Base-by-base conservation (phyloP, 140 eudicot genomes). In the Ambrosia hybrid region DNA sequence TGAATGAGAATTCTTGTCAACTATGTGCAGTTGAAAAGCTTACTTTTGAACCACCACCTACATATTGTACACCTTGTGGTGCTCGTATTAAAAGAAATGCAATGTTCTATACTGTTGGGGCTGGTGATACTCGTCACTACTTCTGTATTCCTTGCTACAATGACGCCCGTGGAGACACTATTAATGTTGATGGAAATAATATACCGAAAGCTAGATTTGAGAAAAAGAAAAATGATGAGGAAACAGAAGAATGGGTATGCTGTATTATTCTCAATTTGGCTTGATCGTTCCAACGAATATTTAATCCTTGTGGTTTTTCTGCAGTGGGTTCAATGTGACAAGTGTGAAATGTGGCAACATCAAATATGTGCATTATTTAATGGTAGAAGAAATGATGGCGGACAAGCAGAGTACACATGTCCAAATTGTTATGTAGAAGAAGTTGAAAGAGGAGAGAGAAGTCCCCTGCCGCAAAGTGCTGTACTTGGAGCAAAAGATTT, bases 271-370 rank as follows among this genome's bases (percentile, higher is more conserved):
- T 21, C 2, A 7, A 46, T 46, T 9, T 49, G 10, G 55, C 62
- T 48, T 30, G 60, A 26, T 73, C 1, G 6, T 15, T 64, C 69
- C 38, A 16, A 62, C 51, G 53, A 7, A 67, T 34, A 14, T 38
- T 37, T 64, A 14, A 39, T 64, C 6, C 8, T 39, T 64, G 52
- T 39, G 69, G 11, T 14, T 34, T 64, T 74, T 77, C 6, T 89
- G 82, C 96, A 93, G 98, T 93, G 98, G 98, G 98, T 90, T 75
- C 97, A 87, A 81, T 93, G 98, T 72, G 98, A 93, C 78, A 86
- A 84, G 61, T 93, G 98, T 84, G 96, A 93, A 81, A 91, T 96
- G 64, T 93, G 98, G 98, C 98, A 93, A 75, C 98, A 93, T 79
- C 98, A 93, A 81, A 90, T 93, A 16, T 93, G 98, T 81, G 98